phyloP scores from a whole-genome alignment of 2,329 filamentous ascomycete species.

The Aspergillus sp. region DNA sequence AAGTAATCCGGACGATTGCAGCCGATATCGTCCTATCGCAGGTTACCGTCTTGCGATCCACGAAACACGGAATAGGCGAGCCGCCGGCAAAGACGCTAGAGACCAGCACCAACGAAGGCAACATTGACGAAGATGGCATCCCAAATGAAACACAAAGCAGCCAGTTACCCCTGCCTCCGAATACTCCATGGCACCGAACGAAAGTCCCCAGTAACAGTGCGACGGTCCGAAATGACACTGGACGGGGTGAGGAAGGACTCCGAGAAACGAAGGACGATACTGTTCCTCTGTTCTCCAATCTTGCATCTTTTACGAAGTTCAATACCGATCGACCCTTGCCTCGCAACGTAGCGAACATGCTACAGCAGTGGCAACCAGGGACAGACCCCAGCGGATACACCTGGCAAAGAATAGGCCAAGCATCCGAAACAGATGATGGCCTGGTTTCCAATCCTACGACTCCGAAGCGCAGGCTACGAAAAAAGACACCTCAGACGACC shows the following conservation, averaged over 20 bases:
- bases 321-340: constrained; percentile 18
- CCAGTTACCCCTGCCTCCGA: not conserved
- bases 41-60: constrained; percentile 22
- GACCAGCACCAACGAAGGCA: not conserved
- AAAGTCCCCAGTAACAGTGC: not conserved
- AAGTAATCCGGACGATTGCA: constrained; percentile 32
- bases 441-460: constrained; percentile 11
- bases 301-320: constrained; percentile 31
- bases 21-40: constrained; percentile 36
- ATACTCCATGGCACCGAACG: not conserved
- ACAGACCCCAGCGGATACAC: constrained; percentile 32
- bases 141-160: not conserved
- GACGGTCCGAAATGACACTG: not conserved
- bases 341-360: constrained; percentile 24
- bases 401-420: constrained; percentile 27
- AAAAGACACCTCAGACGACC: constrained; percentile 22
- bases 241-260: not conserved
- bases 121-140: not conserved
- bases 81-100: not conserved
- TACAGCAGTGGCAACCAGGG: constrained; percentile 37
- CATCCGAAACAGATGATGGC: constrained; percentile 18
- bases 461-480: constrained; percentile 23
- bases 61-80: not conserved
- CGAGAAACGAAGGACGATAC: not conserved
- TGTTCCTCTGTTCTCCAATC: constrained; percentile 14